phyloP scores from a whole-genome alignment of 768 basidiomycete genomes.

The Tulasnella sp. region DNA sequence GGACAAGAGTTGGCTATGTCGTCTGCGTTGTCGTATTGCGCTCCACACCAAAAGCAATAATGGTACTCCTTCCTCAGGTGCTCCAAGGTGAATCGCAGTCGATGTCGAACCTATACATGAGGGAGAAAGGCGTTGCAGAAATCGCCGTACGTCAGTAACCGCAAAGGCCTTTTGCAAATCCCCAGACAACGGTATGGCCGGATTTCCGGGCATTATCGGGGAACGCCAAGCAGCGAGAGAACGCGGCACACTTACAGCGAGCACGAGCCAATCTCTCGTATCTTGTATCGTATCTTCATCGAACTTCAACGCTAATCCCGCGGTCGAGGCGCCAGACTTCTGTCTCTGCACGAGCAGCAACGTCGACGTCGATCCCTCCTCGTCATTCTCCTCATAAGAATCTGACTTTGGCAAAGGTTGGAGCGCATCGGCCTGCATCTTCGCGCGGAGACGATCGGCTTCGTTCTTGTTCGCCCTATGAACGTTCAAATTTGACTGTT shows the following conservation, averaged over 20 bases:
- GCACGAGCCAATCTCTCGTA: constrained; percentile 49
- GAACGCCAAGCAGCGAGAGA: no score
- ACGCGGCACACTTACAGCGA: constrained; percentile 47
- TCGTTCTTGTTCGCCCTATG: constrained; percentile 23
- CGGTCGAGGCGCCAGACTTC: not conserved
- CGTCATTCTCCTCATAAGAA: constrained; percentile 10
- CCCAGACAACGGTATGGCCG: no score
- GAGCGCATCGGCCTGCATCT: constrained; percentile 67
- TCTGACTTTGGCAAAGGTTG: constrained; percentile 37
- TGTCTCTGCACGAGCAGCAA: not conserved
- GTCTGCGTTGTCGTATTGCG: constrained; percentile 48
- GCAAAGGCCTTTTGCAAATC: no score
- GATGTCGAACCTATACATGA: constrained; percentile 47
- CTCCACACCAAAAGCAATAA: constrained; percentile 87
- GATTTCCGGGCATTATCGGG: no score
- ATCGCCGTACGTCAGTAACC: no score
- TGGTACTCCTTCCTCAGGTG: constrained; percentile 60
- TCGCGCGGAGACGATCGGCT: constrained; percentile 44
- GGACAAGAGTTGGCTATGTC: constrained; percentile 60
- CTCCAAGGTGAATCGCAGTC: constrained; percentile 50
- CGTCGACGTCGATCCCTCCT: not conserved
- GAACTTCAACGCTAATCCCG: constrained; percentile 25
- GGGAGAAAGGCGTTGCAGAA: no score
- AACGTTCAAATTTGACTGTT: constrained; percentile 18
- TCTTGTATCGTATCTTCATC: constrained; percentile 51